These are phyloP conservation scores for Immersiporthe knoxdaviesiana DNA, from an alignment of 2,329 filamentous ascomycete genomes.

Conservation along the genomic window DNA sequence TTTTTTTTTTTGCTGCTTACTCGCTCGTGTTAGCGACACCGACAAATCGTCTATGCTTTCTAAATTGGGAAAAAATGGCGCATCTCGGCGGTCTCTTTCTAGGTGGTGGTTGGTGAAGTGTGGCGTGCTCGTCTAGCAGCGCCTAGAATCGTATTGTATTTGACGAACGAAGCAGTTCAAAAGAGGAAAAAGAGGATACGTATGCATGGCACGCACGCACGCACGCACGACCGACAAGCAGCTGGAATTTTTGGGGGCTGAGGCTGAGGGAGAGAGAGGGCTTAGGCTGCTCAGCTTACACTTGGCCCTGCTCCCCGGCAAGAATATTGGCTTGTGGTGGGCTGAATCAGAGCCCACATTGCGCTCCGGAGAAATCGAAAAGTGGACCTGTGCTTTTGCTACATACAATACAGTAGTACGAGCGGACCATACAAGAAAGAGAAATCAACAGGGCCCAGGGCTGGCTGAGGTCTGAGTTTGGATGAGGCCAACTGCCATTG, in stretches of 20 bases:
- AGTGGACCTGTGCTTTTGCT: too few relatives aligned
- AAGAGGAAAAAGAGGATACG: background rate
- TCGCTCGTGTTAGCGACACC: conserved; percentile 9
- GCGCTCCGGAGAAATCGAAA: background rate
- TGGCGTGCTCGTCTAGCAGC: background rate
- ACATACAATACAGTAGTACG: too few relatives aligned
- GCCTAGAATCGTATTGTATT: background rate
- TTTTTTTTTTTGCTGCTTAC: too few relatives aligned
- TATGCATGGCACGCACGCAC: background rate
- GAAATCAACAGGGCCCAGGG: too few relatives aligned
- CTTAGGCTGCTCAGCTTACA: conserved; percentile 1
- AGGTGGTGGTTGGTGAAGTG: background rate
- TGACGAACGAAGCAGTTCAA: background rate
- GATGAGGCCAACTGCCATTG: background rate
- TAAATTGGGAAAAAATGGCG: background rate
- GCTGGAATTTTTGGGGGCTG: background rate
- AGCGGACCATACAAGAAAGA: too few relatives aligned
- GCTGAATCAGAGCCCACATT: background rate
- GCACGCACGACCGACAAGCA: background rate
- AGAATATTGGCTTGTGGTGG: background rate
- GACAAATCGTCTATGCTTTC: background rate
- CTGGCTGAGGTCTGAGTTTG: background rate
- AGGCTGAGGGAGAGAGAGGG: background rate
- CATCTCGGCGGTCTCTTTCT: background rate
- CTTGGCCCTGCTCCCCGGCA: background rate